Base-by-base conservation (phyloP, 371 early-diverging fungal genomes). In the Nosema muscidifuracis region DNA sequence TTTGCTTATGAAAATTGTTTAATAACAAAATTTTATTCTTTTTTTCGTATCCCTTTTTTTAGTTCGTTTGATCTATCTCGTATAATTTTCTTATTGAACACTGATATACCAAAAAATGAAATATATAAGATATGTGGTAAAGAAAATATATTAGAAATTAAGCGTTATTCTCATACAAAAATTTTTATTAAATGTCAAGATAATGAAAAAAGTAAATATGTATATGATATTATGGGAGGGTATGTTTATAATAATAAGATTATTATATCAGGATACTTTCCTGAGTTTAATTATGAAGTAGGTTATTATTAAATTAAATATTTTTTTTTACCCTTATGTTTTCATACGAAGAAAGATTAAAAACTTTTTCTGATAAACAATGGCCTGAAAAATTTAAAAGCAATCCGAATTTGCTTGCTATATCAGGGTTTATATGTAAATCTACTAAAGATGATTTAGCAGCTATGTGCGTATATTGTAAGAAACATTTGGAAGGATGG, bases 401-500 rank as follows among this genome's bases (percentile, higher is more conserved):
- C 34, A 71, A 43, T 3, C 58, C 65, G 6, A 34, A 71, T 10
- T 34, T 20, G 1, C 38, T 71, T 1, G 63, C 64, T 0, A 55
- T 71, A 55, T 55, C 44, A 9, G 72, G 72, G 7, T 71, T 64
- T 31, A 28, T 67, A n/a, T 22, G 58, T 43, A 31, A 62, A 9
- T n/a, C 9, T 15, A 60, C n/a, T 12, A n/a, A 2, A n/a, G 26
- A 43, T 36, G n/a, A 38, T 22, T 30, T 60, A 26, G 50, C 75
- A 28, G 72, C 72, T 13, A 63, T 60, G 58, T 80, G 80, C 64
- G 61, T 73, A 4, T 77, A 64, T 28, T 80, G 80, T 58, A 24
- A 47, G 20, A 80, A 80, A 62, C 38, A 58, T 33, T 69, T 80
- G 0, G 80, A 76, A 44, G 71, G 75, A 7, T 80, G 80, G 80